Percentiles rank a stretch among this genome's conserved stretches.
phyloP scores from a whole-genome alignment of 2,329 filamentous ascomycete genomes.

The Cytospora schulzeri region DNA sequence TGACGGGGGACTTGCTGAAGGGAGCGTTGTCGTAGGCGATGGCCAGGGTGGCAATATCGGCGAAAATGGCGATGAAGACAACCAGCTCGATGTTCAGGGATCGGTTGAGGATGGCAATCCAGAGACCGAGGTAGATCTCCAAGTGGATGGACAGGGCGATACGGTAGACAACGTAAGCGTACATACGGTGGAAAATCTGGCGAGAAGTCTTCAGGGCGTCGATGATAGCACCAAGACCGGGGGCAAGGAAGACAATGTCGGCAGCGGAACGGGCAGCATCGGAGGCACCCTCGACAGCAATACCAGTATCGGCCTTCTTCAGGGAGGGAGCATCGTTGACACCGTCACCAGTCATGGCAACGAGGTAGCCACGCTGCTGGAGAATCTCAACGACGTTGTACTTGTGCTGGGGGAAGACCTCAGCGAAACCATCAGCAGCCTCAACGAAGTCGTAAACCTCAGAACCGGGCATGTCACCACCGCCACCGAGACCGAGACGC shows the following conservation, averaged over 20 bases:
- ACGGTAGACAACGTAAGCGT: slow-evolving; percentile 93
- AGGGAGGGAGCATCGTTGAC: slow-evolving; percentile 92
- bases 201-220: slow-evolving; percentile 90
- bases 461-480: slow-evolving; percentile 89
- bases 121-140: slow-evolving; percentile 88
- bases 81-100: slow-evolving; percentile 84
- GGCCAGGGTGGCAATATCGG: slow-evolving; percentile 86
- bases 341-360: slow-evolving; percentile 95
- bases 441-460: slow-evolving; percentile 96
- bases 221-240: slow-evolving; percentile 89
- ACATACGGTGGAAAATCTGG: slow-evolving; percentile 97
- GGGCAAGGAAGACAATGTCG: slow-evolving; percentile 91
- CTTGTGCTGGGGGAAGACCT: slow-evolving; percentile 95
- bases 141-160: slow-evolving; percentile 89
- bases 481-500: slow-evolving; percentile 84
- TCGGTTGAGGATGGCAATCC: slow-evolving; percentile 86
- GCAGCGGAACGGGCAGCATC: slow-evolving; percentile 89
- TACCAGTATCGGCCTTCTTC: slow-evolving; percentile 96
- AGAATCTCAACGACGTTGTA: slow-evolving; percentile 93
- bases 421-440: slow-evolving; percentile 91
- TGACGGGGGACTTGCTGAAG: slow-evolving; percentile 82
- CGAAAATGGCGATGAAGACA: slow-evolving; percentile 94
- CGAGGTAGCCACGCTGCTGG: slow-evolving; percentile 88
- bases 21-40: slow-evolving; percentile 94
- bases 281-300: slow-evolving; percentile 89